Base-by-base conservation (phyloP, 2,329 filamentous ascomycete genomes). In the Onygenales sp. region DNA sequence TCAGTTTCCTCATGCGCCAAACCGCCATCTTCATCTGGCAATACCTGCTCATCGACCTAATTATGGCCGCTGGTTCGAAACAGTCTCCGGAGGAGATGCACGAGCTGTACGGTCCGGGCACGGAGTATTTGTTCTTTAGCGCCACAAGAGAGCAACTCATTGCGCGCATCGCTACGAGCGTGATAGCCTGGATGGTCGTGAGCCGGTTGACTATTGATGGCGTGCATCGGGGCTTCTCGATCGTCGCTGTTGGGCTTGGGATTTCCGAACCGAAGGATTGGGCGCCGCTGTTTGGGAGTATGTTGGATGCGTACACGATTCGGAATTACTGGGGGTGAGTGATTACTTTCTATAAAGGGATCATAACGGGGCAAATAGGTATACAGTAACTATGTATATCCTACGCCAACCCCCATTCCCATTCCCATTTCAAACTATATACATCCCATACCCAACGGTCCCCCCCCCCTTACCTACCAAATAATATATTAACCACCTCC, bases 241-340 rank as follows among this genome's bases (percentile, higher is more conserved):
- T 46, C n/a, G 3, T 46, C 13, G 14, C 5, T 46, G 43, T 46
- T 2, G 57, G 55, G 3, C 6, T 59, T 0, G 58, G 57, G 0
- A 39, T 59, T 5, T 51, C 57, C 5, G 43, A 49, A 1, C 56
- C 62, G 2, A 46, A 31, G 9, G 57, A 62, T 7, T 66, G 62
- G 49, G 61, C 59, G 1, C 64, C 64, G 5, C 31, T 59, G 7
- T 65, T 64, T 46, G 63, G 59, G 8, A 57, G 58, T 14, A 58
- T 60, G 35, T 55, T 50, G 41, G 59, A 66, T 53, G 54, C 59
- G 7, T 63, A 61, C 43, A 64, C 63, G 4, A 7, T 66, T 13
- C 59, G 63, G 10, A 56, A 59, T 5, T 64, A 60, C 33, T 67
- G 64, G 64, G 61, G 64, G 64, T 66, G 45, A 56, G 63, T 60